These are phyloP conservation scores for Hymenoscyphus infarciens DNA, from an alignment of 2,329 filamentous ascomycete species.

Conservation along the genomic window DNA sequence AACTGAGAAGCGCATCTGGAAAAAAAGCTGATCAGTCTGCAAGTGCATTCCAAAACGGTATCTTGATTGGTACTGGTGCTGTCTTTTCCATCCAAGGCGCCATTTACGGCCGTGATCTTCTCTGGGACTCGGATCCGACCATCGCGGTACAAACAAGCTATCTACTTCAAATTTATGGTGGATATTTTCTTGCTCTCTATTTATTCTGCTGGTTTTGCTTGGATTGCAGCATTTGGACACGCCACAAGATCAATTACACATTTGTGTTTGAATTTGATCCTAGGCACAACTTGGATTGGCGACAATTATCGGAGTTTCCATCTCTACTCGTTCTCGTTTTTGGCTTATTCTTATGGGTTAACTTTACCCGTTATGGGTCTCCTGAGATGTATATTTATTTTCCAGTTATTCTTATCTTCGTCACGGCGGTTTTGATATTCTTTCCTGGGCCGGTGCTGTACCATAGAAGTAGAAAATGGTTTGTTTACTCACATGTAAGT, in stretches of 20 bases:
- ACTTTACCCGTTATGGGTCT: constrained; percentile 69
- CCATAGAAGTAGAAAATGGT: constrained; percentile 76
- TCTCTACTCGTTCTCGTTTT: constrained; percentile 76
- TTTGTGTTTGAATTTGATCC: constrained; percentile 97
- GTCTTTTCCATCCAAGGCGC: constrained; percentile 66
- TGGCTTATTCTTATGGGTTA: constrained; percentile 83
- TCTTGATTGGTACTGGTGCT: constrained; percentile 64
- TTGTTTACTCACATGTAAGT: constrained; percentile 81
- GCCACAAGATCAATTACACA: constrained; percentile 86
- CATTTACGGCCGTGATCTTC: constrained; percentile 52
- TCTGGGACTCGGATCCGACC: constrained; percentile 48
- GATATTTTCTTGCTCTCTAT: constrained; percentile 81
- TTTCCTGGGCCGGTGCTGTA: constrained; percentile 73
- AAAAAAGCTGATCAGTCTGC: constrained; percentile 54
- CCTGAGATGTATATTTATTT: constrained; percentile 77
- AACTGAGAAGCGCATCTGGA: constrained; percentile 70
- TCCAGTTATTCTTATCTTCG: constrained; percentile 71
- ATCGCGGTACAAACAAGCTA: constrained; percentile 58
- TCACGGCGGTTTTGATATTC: constrained; percentile 68
- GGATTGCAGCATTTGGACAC: constrained; percentile 78
- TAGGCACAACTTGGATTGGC: constrained; percentile 83
- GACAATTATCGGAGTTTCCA: constrained; percentile 80
- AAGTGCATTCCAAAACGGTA: constrained; percentile 57
- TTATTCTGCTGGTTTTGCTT: constrained; percentile 82
- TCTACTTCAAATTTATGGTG: constrained; percentile 85